Evolutionary conservation across 208 protist genomes (phyloP), one percentile per base, ranked within the genome.

Genomic region (Novymonas esmeraldas): DNA sequence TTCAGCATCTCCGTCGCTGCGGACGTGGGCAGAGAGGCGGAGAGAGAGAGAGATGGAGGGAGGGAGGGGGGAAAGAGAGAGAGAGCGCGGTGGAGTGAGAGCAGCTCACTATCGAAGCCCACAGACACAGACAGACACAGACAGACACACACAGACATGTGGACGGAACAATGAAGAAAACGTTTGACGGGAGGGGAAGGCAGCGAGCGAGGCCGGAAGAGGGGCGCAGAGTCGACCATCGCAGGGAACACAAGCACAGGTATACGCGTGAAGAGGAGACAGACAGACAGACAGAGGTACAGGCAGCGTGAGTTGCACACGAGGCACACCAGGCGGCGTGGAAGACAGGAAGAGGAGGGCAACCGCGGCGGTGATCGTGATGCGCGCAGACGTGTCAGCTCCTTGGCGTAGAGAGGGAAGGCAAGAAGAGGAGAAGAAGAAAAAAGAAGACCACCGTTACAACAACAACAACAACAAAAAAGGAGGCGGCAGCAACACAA

Each of bases 351-450:
- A n/a, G n/a, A n/a, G n/a, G n/a, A n/a, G n/a, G n/a, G n/a, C n/a
- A n/a, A n/a, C n/a, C n/a, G n/a, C n/a, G n/a, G n/a, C n/a, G n/a
- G n/a, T n/a, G n/a, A n/a, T n/a, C n/a, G n/a, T n/a, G n/a, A n/a
- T n/a, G n/a, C n/a, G n/a, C n/a, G n/a, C 20, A 49, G 33, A 13
- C 24, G 34, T 20, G 60, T n/a, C 7, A 20, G 13, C 13, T n/a
- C 49, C 9, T 36, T 29, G 20, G 6, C 11, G 2, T 45, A 9
- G 6, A 28, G 4, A 39, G 11, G 0, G 58, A 55, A 10, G 7
- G 31, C 13, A 63, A 60, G 33, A 52, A 59, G 24, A 73, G 18
- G 29, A 44, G 59, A 57, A 58, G 18, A 69, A 59, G 64, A 22
- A 52, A 61, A 57, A 39, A 54, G 44, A 55, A 69, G 26, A 51